A percentile compares a stretch with the other conserved stretches of the same genome.
phyloP scores from a whole-genome alignment of 768 basidiomycete species.

The Glaciozyma martinii region DNA sequence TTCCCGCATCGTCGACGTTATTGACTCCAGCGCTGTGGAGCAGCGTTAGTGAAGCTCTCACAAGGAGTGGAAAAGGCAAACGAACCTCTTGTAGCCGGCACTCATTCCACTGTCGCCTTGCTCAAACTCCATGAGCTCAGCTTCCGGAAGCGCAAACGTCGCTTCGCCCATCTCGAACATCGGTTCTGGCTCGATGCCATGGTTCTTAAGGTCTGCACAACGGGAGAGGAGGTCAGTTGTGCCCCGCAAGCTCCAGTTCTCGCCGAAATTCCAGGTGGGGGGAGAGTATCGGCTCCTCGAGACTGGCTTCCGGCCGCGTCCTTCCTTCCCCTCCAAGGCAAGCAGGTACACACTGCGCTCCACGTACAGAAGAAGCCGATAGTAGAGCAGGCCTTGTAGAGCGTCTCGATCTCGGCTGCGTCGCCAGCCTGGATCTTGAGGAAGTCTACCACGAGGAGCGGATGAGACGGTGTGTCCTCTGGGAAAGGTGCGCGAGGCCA shows the following conservation, averaged over 20 bases:
- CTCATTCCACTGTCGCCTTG: conserved; percentile 56
- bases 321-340: no score
- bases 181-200: conserved; percentile 47
- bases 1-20: conserved; percentile 12
- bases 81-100: conserved; percentile 49
- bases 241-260: no score
- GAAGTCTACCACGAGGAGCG: conserved; percentile 53
- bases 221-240: no score
- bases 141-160: conserved; percentile 49
- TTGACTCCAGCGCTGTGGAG: not conserved
- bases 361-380: conserved; percentile 53
- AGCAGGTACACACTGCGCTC: conserved; percentile 33
- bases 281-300: not conserved
- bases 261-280: no score
- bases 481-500: conserved; percentile 44
- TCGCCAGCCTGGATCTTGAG: conserved; percentile 45
- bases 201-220: conserved; percentile 47
- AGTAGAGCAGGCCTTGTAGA: conserved; percentile 53
- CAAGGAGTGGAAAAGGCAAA: not conserved
- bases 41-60: not conserved
- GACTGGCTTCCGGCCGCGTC: no score
- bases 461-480: conserved; percentile 49
- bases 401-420: conserved; percentile 45
- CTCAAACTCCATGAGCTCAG: conserved; percentile 54
- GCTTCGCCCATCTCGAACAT: conserved; percentile 55